Base-by-base conservation (phyloP, 2,329 filamentous ascomycete species). In the Trichothecium sympodiale region DNA sequence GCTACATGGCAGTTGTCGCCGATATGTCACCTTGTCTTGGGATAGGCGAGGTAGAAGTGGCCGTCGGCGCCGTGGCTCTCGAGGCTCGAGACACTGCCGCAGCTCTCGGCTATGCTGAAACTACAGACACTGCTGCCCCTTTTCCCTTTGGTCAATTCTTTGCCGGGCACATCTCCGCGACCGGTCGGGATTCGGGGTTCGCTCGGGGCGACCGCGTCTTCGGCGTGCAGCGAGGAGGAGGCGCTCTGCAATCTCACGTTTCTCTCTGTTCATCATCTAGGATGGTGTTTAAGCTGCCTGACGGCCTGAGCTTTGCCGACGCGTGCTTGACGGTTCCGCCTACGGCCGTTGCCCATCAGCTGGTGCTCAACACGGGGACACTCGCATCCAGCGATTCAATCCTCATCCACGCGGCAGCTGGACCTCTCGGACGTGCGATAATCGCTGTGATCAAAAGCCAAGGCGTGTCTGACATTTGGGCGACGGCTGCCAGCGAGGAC, bases 401-500 rank as follows among this genome's bases (percentile, higher is more conserved):
- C 16, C 33, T 35, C 17, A 10, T 25, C 33, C 20, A 35, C 27
- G n/a, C 20, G 20, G 26, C n/a, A 20, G 45, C 3, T 40, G 44
- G 3, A 40, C 44, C 14, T 38, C 35, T 15, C 39, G 25, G 12
- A 29, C 16, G 12, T 14, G 26, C 13, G n/a, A 23, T 5, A 14
- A 13, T 35, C 31, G 20, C 18, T 17, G 25, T 37, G 5, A 33
- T 44, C 3, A 26, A 36, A 14, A 5, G 23, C 32, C 36, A n/a
- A 20, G 28, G 38, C 37, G 31, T n/a, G 33, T 47, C 33, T 25
- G 26, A n/a, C 34, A 45, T 14, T 51, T 54, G 49, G 43, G 33
- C 16, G 46, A 52, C 41, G 53, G 58, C 37, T 58, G 56, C 37
- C 16, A 29, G 29, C 20, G 16, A 14, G 30, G 17, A 23, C 29